These are phyloP conservation scores for Moesziomyces parantarcticus DNA, from an alignment of 1,284 basidiomycete genomes.

Conservation along the genomic window DNA sequence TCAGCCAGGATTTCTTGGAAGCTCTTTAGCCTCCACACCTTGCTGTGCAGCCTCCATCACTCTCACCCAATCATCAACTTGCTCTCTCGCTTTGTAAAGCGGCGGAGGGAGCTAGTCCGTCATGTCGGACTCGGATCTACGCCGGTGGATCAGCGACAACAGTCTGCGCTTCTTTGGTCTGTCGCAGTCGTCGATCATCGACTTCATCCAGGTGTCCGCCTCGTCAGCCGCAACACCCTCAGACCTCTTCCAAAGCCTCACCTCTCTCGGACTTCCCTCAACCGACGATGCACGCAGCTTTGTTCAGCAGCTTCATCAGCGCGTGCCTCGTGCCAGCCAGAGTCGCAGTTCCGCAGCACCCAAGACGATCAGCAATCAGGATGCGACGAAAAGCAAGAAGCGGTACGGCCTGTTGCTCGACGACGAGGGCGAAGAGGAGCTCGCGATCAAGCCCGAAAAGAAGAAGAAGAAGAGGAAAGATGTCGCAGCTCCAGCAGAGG, in stretches of 20 bases:
- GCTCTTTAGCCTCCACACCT: background rate
- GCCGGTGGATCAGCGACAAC: constrained; percentile 63
- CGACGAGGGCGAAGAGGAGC: constrained; percentile 50
- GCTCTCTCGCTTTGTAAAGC: background rate
- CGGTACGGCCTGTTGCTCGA: constrained; percentile 57
- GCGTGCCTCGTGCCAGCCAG: constrained; percentile 76
- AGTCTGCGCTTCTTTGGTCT: constrained; percentile 60
- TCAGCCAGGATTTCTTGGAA: background rate
- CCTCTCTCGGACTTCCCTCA: constrained; percentile 81
- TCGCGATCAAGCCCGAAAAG: constrained; percentile 59
- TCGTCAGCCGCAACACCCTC: constrained; percentile 83
- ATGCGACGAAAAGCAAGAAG: constrained; percentile 38
- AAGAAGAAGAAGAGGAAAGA: constrained; percentile 74
- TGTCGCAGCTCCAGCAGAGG: constrained; percentile 69
- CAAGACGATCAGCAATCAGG: background rate
- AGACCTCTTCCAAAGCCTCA: constrained; percentile 79
- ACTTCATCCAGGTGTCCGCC: constrained; percentile 70
- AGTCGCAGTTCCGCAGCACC: constrained; percentile 73
- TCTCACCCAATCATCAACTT: background rate
- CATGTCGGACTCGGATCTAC: constrained; percentile 41
- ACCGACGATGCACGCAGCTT: constrained; percentile 82
- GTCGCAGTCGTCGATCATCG: constrained; percentile 58
- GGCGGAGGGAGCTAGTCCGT: background rate
- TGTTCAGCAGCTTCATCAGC: constrained; percentile 79
- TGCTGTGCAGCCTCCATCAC: background rate